Evolutionary conservation across 495 filamentous ascomycete genomes (phyloP), one percentile per base, ranked within the genome.

Genomic region (Beverwykella pulmonaria): DNA sequence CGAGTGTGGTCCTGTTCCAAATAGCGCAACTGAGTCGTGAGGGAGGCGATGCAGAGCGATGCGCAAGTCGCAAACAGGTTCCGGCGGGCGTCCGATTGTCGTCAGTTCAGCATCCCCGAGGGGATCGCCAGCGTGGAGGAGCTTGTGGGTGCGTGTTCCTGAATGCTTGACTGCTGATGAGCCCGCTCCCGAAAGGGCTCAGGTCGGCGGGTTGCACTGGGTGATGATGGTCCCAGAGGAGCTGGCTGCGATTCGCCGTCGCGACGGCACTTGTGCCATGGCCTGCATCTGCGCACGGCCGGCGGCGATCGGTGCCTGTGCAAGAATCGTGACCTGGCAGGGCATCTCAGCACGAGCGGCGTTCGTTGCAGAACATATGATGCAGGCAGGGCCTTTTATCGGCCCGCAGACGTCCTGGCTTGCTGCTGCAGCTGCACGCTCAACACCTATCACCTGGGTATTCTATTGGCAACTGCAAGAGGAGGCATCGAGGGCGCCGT

Each of bases 351-450:
- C 57, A 60, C 39, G 57, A 47, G 44, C 57, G 25, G n/a, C 39
- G 57, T 60, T 60, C 57, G 9, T 9, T 48, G 57, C 39, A 60
- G 57, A 54, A 52, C 5, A 25, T 32, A 15, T 58, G 56, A 46
- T 61, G 58, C 58, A 61, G 19, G 46, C 41, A 26, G 25, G 26
- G 25, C 22, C 22, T 50, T n/a, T 34, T 5, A 34, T 34, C 30
- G 30, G 30, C 30, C 30, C 30, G 12, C 39, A 29, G 34, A 41
- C 23, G 23, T 48, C 56, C 5, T 3, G 20, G 4, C 6, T 9
- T 12, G 20, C 2, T 23, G 39, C 30, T 46, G 32, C 39, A 41
- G 23, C 39, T 52, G 39, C 29, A 44, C 7, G 59, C 20, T 50
- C 25, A n/a, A 30, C 29, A n/a, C 50, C 57, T 19, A 1, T 60